Base-by-base conservation (phyloP, 164 flowering plant genomes). In the Vitis cinerea region DNA sequence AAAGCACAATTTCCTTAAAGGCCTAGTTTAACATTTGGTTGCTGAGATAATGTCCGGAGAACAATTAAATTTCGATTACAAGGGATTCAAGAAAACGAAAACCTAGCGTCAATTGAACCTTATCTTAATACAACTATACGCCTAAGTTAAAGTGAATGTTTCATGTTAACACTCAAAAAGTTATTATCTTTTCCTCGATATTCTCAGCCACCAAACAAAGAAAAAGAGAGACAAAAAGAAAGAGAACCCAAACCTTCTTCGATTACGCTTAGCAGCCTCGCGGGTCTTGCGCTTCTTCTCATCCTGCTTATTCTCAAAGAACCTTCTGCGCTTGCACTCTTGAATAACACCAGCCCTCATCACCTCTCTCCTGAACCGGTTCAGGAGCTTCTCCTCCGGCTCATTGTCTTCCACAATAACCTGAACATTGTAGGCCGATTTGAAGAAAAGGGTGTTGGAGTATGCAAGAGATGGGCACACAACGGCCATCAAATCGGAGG, bases 231-330 rank as follows among this genome's bases (percentile, higher is more conserved):
- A 54, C 49, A 50, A 29, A 49, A 10, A 50, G 13, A n/a, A 9
- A 59, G 2, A 53, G 49, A 16, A 72, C 79, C 19, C 65, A 19
- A 53, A 82, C 84, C 93, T 84, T 71, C 82, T 73, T 10, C 79
- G 77, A 68, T 87, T 91, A 37, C 89, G 91, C 82, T 77, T 89
- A 62, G 92, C 90, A 68, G 90, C 91, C 48, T 91, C 93, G 48
- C 87, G 84, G 2, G 77, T 16, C 80, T 70, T 86, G 52, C 97
- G 81, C 78, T 91, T 89, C 85, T 69, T 82, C 84, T 86, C 79
- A 1, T 86, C 97, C 78, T 86, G 90, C 66, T 68, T 82, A 63
- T 83, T 87, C 88, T 91, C 97, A 57, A 64, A 79, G 64, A 60
- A 85, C 75, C 82, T 75, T 52, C 93, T 75, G 31, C 92, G 79